Evolutionary conservation across 2,329 filamentous ascomycete species (phyloP), one percentile per base, ranked within the genome.

Genomic region (Fonsecaea multimorphosa): DNA sequence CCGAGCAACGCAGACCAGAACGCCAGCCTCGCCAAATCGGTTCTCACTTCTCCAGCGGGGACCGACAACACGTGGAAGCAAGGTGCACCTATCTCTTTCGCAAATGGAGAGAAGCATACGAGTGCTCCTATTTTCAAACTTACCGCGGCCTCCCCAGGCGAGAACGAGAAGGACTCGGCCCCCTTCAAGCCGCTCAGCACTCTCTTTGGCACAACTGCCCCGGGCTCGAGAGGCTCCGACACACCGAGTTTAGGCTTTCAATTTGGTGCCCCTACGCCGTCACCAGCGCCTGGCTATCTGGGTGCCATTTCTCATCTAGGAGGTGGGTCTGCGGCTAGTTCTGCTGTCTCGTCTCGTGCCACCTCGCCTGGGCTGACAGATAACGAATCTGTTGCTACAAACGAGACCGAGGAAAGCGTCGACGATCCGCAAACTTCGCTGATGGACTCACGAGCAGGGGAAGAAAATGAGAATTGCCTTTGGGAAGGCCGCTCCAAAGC

Each of bases 401-500:
- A 79, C 58, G 72, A 78, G 31, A 76, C 74, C 19, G 83, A 86
- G 68, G 86, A 87, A 70, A 84, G 85, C 62, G 83, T 81, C 66
- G 63, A 72, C 0, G 86, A 86, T 73, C 83, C 85, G 74, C 84
- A 91, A 66, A 85, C 89, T 75, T 89, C 89, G 74, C 83, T 94
- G 72, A 88, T 88, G 59, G 83, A 85, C 69, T 85, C 84, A 62
- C 86, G 86, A 16, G 85, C 87, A 46, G 88, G 88, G 27, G 90
- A 93, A 75, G 88, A 91, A 74, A 85, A 91, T 64, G 91, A 95
- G 76, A 84, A 87, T 34, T 81, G 88, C 40, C 76, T 93, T 22
- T 85, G 90, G 75, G 89, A 94, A 74, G 84, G 90, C 14, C 86
- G 88, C 27, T 87, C 89, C 52, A 92, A 91, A 76, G 89, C 87